Evolutionary conservation across 73 alveolate species (phyloP), one percentile per base, ranked within the genome.

Genomic region (Strombidium stylifer): DNA sequence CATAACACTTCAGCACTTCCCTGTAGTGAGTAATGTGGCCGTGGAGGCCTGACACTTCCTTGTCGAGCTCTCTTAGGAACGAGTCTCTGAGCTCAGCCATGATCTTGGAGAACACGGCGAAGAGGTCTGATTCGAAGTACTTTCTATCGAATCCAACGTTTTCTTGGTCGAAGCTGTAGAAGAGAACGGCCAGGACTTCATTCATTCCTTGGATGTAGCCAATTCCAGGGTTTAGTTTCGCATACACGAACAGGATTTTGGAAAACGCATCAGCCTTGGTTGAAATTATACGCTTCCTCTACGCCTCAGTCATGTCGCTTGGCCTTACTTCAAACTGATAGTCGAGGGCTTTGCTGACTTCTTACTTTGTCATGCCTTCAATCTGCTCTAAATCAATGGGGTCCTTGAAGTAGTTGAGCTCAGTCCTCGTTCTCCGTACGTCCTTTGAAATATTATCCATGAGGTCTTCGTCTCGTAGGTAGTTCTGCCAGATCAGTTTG

Each of bases 151-250:
- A 37, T 62, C 67, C 25, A 58, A 65, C 27, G 27, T n/a, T 11
- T 60, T 50, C n/a, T 32, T 10, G 4, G 42, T 75, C 59, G 76
- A 90, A 90, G 24, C 93, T 85, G 61, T 80, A 92, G 69, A 81
- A 94, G 39, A 94, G 64, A 18, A 93, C 94, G 4, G 99, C 97
- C 24, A 94, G 69, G 8, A 94, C 48, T 49, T 94, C 99, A 68
- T 94, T 94, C 99, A 94, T 94, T 50, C 99, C 99, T 73, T 94
- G 90, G 19, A 94, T 96, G 53, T 94, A 94, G 41, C 77, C 65
- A 39, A 57, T 20, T 41, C 92, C 97, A 14, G 89, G 91, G 66
- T 92, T 87, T n/a, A 68, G 77, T 56, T 87, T 87, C 4, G 97
- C 97, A 82, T 92, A 92, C 16, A 94, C 84, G 59, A 89, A 94